Evolutionary conservation across 176 grass and related monocot species (phyloP).

Genomic region (Microstegium vimineum): DNA sequence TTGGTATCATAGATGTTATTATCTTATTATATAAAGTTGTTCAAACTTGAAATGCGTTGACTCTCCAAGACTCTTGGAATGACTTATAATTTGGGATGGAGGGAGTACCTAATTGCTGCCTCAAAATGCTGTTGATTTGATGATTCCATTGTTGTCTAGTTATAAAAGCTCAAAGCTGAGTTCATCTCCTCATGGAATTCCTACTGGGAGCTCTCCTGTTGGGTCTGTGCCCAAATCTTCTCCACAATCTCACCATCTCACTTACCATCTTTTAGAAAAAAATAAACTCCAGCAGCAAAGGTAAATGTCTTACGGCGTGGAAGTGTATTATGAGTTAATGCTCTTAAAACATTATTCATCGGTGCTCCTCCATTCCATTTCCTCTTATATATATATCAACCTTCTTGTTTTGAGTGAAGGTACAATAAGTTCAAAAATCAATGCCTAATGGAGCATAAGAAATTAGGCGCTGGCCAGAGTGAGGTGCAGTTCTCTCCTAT

Average conservation of each 20-base stretch:
- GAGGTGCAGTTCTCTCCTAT: slow-evolving; percentile 52
- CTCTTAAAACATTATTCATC: neutral
- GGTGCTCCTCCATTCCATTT: neutral
- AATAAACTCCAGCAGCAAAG: slow-evolving; percentile 99
- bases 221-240: slow-evolving; percentile 92
- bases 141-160: slow-evolving; percentile 28
- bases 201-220: slow-evolving; percentile 76
- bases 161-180: slow-evolving; percentile 71
- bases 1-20: no score
- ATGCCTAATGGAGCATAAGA: slow-evolving; percentile 88
- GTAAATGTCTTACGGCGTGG: slow-evolving; percentile 35
- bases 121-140: slow-evolving; percentile 16
- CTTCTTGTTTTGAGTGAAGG: slow-evolving; percentile 58
- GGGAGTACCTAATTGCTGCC: neutral
- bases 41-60: no score
- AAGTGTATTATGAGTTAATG: neutral
- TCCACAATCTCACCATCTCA: slow-evolving; percentile 92
- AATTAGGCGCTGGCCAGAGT: slow-evolving; percentile 78
- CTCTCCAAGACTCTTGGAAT: no score
- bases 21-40: no score
- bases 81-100: no score
- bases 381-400: slow-evolving; percentile 23
- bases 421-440: slow-evolving; percentile 91
- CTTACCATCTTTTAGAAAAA: slow-evolving; percentile 78
- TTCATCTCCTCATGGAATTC: slow-evolving; percentile 64